Conservation (phyloP, 2,329 filamentous ascomycete species). For the Elsinoe australis region DNA sequence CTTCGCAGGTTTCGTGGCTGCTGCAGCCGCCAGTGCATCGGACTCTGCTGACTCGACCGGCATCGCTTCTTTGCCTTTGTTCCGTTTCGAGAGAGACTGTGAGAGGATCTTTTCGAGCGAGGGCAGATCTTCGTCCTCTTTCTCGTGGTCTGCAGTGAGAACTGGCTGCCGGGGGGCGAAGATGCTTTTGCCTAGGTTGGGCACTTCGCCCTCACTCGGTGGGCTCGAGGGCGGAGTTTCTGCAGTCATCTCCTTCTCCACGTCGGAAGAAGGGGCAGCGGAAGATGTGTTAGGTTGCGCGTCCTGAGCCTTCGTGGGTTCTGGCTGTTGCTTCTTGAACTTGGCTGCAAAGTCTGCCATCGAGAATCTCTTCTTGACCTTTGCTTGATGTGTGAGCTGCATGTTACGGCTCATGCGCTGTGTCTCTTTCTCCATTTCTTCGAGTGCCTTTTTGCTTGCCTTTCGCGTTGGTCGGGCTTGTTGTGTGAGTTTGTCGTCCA, state of each 20-base stretch:
- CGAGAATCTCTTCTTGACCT: constrained; percentile 79
- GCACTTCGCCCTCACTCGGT: constrained; percentile 23
- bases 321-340: constrained; percentile 58
- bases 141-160: constrained; percentile 13
- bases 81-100: constrained; percentile 22
- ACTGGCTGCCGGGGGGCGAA: neutral
- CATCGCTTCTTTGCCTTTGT: constrained; percentile 20
- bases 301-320: constrained; percentile 34
- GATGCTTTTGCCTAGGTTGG: constrained; percentile 16
- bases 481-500: constrained; percentile 52
- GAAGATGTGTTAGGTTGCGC: constrained; percentile 18
- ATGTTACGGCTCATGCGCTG: constrained; percentile 84
- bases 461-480: constrained; percentile 64
- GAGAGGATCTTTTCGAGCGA: constrained; percentile 33
- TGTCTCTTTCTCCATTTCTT: constrained; percentile 92
- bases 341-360: constrained; percentile 74
- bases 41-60: neutral
- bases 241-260: constrained; percentile 31
- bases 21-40: neutral
- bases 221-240: constrained; percentile 41
- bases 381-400: constrained; percentile 83
- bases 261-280: constrained; percentile 57
- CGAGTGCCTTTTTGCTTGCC: constrained; percentile 86
- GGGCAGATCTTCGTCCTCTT: constrained; percentile 32
- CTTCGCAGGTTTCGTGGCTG: neutral